A percentile compares a stretch with the other conserved stretches of the same genome.
Evolutionary conservation across 352 stramenopile species (phyloP).

Genomic region (Globisporangium spiculum): DNA sequence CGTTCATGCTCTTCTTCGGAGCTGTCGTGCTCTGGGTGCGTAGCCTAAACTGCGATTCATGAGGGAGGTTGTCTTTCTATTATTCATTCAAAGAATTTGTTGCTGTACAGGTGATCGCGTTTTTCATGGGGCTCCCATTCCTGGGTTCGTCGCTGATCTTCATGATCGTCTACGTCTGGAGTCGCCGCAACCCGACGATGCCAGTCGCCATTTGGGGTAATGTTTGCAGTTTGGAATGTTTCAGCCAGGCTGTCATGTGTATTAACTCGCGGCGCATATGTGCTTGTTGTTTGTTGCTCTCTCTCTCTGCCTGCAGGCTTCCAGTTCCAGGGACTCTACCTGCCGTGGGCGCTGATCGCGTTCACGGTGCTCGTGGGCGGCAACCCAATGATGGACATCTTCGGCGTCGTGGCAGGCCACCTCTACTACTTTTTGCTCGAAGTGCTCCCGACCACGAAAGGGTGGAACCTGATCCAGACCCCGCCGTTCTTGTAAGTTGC

Average conservation of each 20-base stretch:
- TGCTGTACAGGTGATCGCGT: constrained; percentile 58
- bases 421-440: constrained; percentile 91
- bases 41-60: not conserved
- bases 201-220: constrained; percentile 83
- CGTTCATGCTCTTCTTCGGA: constrained; percentile 89
- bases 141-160: constrained; percentile 85
- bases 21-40: constrained; percentile 72
- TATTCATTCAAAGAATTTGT: not conserved
- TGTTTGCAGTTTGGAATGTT: not conserved
- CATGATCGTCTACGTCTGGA: constrained; percentile 92
- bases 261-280: not conserved
- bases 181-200: constrained; percentile 76
- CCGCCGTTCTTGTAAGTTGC: constrained; percentile 69
- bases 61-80: not conserved
- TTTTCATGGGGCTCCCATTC: constrained; percentile 85
- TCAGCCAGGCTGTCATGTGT: not conserved
- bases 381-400: constrained; percentile 86
- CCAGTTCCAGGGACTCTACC: constrained; percentile 83
- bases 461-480: constrained; percentile 82
- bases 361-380: constrained; percentile 87
- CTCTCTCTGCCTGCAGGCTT: constrained; percentile 43
- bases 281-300: not conserved
- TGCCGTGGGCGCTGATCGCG: constrained; percentile 87
- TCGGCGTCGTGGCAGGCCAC: constrained; percentile 83
- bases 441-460: constrained; percentile 81